A percentile compares a stretch with the other conserved stretches of the same genome.
Evolutionary conservation across 192 early-diverging fungal genomes (phyloP).

Genomic region (Mortierella alpina): DNA sequence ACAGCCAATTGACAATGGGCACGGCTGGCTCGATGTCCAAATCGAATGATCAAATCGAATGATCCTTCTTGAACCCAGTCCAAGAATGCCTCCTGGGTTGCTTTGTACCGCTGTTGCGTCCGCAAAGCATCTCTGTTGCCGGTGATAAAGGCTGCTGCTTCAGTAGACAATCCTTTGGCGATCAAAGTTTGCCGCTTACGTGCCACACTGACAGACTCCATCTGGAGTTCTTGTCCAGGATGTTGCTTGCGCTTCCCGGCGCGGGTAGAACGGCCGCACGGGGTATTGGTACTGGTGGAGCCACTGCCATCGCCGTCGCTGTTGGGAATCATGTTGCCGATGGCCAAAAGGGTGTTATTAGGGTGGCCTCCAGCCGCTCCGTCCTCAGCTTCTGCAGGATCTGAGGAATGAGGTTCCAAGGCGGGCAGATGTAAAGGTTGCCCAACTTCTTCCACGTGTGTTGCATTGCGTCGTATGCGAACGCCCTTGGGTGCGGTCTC

Average conservation of each 20-base stretch:
- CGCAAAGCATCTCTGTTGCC: background rate
- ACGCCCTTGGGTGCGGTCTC: too few relatives aligned
- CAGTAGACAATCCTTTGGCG: background rate
- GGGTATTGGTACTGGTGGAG: slow-evolving; percentile 2
- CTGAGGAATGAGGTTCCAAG: too few relatives aligned
- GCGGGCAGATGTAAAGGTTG: too few relatives aligned
- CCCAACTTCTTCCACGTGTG: too few relatives aligned
- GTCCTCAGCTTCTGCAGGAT: too few relatives aligned
- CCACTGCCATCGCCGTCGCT: slow-evolving; percentile 11
- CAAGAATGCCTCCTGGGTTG: slow-evolving; percentile 9
- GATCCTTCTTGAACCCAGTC: too few relatives aligned
- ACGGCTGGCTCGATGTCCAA: too few relatives aligned
- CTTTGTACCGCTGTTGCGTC: slow-evolving; percentile 1
- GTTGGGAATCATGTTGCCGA: slow-evolving; percentile 38
- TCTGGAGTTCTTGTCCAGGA: slow-evolving; percentile 23
- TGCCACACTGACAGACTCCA: slow-evolving; percentile 15
- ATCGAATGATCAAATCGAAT: too few relatives aligned
- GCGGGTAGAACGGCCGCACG: background rate
- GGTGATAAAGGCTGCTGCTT: background rate
- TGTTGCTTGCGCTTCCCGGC: background rate
- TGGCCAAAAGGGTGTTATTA: too few relatives aligned
- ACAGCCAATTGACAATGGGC: too few relatives aligned
- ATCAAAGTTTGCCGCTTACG: slow-evolving; percentile 18
- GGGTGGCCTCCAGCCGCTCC: too few relatives aligned
- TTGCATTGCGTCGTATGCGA: too few relatives aligned